phyloP scores from a whole-genome alignment of 2,329 filamentous ascomycete species.

The Scytalidium sp. region DNA sequence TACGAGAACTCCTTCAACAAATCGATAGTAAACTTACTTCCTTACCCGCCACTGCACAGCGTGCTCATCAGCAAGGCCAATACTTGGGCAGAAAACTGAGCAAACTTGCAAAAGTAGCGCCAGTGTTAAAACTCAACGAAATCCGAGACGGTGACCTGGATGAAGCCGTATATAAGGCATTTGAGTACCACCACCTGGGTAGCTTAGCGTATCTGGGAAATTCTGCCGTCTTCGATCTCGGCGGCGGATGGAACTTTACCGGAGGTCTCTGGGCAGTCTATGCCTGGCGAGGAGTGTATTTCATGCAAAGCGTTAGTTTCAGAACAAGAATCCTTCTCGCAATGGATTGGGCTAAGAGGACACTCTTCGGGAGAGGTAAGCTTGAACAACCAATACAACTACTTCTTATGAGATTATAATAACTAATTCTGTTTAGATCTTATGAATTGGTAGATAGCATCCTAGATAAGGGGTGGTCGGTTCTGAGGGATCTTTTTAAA shows the following conservation, averaged over 20 bases:
- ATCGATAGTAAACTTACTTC: constrained; percentile 95
- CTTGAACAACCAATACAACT: neutral
- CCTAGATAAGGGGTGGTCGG: constrained; percentile 1
- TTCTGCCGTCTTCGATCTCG: constrained; percentile 89
- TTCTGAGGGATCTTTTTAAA: neutral
- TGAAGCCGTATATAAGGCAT: constrained; percentile 88
- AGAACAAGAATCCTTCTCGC: constrained; percentile 83
- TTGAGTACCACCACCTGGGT: constrained; percentile 90
- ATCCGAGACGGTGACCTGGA: constrained; percentile 88
- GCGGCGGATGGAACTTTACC: constrained; percentile 70
- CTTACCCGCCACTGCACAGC: constrained; percentile 90
- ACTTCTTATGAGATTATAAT: constrained; percentile 1
- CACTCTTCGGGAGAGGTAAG: constrained; percentile 87
- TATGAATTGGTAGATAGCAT: constrained; percentile 15
- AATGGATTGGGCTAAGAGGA: constrained; percentile 99
- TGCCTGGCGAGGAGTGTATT: constrained; percentile 94
- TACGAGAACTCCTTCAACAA: constrained; percentile 81
- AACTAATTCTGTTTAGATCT: constrained; percentile 12
- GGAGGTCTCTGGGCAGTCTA: constrained; percentile 93
- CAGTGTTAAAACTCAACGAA: constrained; percentile 75
- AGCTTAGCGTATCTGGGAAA: constrained; percentile 95
- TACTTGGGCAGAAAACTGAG: constrained; percentile 95
- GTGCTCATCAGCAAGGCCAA: constrained; percentile 90
- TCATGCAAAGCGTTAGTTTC: constrained; percentile 94
- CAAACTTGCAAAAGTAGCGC: constrained; percentile 75